A percentile compares a stretch with the other conserved stretches of the same genome.
These are phyloP conservation scores for Volvox africanus DNA, from an alignment of 139 green algal genomes.

Conservation along the genomic window DNA sequence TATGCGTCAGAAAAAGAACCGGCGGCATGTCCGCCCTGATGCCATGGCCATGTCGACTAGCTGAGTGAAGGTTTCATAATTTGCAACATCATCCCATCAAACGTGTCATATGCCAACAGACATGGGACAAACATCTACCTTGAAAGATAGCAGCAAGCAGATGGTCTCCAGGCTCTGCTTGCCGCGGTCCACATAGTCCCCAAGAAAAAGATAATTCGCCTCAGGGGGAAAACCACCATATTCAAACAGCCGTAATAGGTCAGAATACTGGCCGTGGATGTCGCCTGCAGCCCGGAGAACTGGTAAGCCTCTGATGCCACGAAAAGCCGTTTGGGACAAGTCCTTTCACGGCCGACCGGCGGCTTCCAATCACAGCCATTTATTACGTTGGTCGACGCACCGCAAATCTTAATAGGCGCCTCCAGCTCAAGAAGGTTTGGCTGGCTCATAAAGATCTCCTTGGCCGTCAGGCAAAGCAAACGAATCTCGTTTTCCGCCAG, in stretches of 20 bases:
- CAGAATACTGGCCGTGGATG: constrained; percentile 99
- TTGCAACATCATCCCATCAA: too few relatives aligned
- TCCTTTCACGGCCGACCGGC: not conserved
- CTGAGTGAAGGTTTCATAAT: not conserved
- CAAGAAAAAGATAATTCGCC: constrained; percentile 99
- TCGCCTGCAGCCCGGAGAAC: constrained; percentile 77
- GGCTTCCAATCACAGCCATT: not conserved
- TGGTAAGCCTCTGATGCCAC: constrained; percentile 24
- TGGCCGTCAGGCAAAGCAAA: constrained; percentile 91
- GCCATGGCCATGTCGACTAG: constrained; percentile 2
- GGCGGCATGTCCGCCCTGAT: constrained; percentile 4
- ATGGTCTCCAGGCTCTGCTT: constrained; percentile 99
- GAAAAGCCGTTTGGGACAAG: constrained; percentile 1
- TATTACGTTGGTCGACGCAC: constrained; percentile 59
- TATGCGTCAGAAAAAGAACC: not conserved
- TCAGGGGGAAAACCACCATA: constrained; percentile 99
- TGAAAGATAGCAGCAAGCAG: constrained; percentile 98
- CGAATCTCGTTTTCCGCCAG: constrained; percentile 95
- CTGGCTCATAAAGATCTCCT: constrained; percentile 97
- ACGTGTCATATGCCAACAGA: too few relatives aligned
- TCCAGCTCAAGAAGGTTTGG: constrained; percentile 98
- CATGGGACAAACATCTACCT: constrained; percentile 68
- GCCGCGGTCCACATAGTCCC: constrained; percentile 98
- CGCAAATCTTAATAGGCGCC: constrained; percentile 99
- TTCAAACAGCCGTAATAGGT: constrained; percentile 98